phyloP scores from a whole-genome alignment of 2,329 filamentous ascomycete genomes.

The Apiospora saccharicola region DNA sequence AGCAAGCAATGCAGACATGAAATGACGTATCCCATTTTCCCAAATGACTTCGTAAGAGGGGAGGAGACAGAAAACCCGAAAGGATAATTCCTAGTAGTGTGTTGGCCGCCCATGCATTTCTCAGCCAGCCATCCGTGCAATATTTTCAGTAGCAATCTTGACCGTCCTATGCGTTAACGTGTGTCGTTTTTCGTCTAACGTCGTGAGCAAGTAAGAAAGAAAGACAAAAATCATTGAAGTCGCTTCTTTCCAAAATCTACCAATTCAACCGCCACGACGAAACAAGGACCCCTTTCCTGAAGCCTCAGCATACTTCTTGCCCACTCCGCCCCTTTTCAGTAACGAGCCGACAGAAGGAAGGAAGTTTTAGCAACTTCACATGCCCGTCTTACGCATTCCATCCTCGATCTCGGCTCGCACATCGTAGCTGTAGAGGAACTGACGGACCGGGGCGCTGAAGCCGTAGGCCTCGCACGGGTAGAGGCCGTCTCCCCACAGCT shows the following conservation, averaged over 20 bases:
- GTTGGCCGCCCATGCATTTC: constrained; percentile 13
- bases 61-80: background rate
- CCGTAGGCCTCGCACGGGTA: constrained; percentile 23
- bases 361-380: background rate
- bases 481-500: constrained; percentile 25
- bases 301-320: background rate
- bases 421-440: constrained; percentile 30
- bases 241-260: constrained; percentile 17
- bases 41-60: background rate
- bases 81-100: background rate
- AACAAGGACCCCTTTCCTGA: background rate
- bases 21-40: background rate
- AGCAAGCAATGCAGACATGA: background rate
- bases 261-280: background rate
- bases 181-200: constrained; percentile 12
- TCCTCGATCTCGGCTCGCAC: constrained; percentile 27
- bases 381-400: constrained; percentile 24
- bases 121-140: background rate
- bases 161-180: constrained; percentile 17
- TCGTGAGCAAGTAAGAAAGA: background rate
- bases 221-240: background rate
- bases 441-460: constrained; percentile 27
- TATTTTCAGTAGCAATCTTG: constrained; percentile 9
- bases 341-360: background rate
- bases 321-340: too few species aligned